Conservation (phyloP, 805 yeast species). For the Kluyveromyces aestuarii region DNA sequence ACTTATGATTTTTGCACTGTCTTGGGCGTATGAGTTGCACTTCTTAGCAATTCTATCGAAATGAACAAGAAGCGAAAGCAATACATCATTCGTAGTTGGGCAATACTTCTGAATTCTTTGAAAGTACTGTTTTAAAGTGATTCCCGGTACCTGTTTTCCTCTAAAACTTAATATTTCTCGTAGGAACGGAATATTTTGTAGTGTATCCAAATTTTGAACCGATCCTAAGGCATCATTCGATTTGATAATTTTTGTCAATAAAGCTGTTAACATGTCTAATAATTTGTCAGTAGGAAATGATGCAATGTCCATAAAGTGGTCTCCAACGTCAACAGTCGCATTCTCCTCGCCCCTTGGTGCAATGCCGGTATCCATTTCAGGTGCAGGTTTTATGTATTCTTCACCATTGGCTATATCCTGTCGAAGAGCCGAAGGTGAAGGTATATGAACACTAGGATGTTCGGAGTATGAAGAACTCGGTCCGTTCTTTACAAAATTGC, state of each 20-base stretch:
- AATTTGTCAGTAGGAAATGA: conserved; percentile 76
- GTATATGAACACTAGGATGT: not conserved
- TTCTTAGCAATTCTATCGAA: conserved; percentile 89
- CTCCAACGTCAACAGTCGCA: not conserved
- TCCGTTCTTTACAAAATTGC: not conserved
- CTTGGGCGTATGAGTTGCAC: conserved; percentile 17
- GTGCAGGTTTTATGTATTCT: not conserved
- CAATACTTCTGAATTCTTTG: conserved; percentile 90
- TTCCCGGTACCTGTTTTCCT: conserved; percentile 95
- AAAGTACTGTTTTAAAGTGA: conserved; percentile 79
- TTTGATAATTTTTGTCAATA: conserved; percentile 78
- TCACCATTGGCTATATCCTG: not conserved
- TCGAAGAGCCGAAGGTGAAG: not conserved
- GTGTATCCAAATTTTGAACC: conserved; percentile 43
- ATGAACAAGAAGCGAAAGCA: conserved; percentile 79
- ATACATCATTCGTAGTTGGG: conserved; percentile 97
- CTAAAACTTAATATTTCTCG: conserved; percentile 70
- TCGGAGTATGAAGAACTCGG: not conserved
- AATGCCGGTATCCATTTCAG: not conserved
- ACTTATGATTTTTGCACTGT: conserved; percentile 9
- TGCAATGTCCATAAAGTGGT: conserved; percentile 43
- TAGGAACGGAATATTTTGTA: conserved; percentile 29
- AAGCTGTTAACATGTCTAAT: conserved; percentile 73
- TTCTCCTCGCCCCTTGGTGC: not conserved
- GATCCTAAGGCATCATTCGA: conserved; percentile 74